Percentiles rank a stretch among this genome's conserved stretches.
Evolutionary conservation across 805 yeast genomes (phyloP).

Genomic region (Candida sonorensis): DNA sequence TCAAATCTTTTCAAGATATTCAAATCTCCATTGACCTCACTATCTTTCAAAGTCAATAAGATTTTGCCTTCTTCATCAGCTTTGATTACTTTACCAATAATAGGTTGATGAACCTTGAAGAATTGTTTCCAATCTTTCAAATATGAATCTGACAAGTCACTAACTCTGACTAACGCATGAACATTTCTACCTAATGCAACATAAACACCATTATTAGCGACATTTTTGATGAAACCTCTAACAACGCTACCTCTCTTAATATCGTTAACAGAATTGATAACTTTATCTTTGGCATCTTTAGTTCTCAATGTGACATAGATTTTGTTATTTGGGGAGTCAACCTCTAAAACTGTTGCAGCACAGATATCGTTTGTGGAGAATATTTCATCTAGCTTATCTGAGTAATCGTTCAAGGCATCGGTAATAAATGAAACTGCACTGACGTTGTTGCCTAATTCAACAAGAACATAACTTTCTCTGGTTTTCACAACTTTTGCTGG

Average conservation of each 20-base stretch:
- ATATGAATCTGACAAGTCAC: constrained; percentile 75
- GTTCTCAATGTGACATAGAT: constrained; percentile 61
- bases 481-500: constrained; percentile 62
- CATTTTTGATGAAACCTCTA: constrained; percentile 72
- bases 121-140: constrained; percentile 84
- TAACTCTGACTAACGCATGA: constrained; percentile 72
- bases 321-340: constrained; percentile 43
- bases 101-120: constrained; percentile 64
- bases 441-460: constrained; percentile 59
- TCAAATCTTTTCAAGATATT: constrained; percentile 52
- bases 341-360: constrained; percentile 45
- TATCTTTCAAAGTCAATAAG: constrained; percentile 72
- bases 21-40: constrained; percentile 68
- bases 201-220: constrained; percentile 71
- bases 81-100: constrained; percentile 64
- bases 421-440: constrained; percentile 64
- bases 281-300: constrained; percentile 41
- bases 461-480: constrained; percentile 52
- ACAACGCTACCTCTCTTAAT: constrained; percentile 65
- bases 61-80: constrained; percentile 59
- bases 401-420: constrained; percentile 70
- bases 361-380: constrained; percentile 48
- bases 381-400: constrained; percentile 41
- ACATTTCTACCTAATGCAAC: constrained; percentile 66
- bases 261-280: constrained; percentile 43